Evolutionary conservation across 164 flowering plant species (phyloP).

Genomic region (Aristolochia fimbriata): DNA sequence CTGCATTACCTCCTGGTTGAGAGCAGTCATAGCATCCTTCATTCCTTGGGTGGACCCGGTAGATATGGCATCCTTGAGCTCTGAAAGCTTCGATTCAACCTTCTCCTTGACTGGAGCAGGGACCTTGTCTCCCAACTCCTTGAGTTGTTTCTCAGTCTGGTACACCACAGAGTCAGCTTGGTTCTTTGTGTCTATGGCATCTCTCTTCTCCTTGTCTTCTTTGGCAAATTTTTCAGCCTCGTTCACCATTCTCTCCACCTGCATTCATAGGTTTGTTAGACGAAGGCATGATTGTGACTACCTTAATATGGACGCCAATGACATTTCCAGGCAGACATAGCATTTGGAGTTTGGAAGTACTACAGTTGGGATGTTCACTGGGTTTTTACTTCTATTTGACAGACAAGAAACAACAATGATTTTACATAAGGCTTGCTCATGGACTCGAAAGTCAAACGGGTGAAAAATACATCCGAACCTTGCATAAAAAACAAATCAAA

Average conservation of each 20-base stretch:
- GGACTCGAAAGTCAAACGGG: no score
- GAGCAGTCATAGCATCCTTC: constrained; percentile 65
- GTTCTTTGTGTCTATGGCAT: constrained; percentile 75
- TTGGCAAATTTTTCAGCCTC: constrained; percentile 68
- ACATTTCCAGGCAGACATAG: no score
- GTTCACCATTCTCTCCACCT: constrained; percentile 69
- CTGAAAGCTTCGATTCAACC: constrained; percentile 53
- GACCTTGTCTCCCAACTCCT: constrained; percentile 73
- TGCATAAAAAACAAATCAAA: no score
- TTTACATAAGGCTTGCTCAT: no score
- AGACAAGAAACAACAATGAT: no score
- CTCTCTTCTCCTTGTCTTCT: constrained; percentile 80
- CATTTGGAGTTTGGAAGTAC: no score
- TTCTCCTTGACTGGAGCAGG: constrained; percentile 59
- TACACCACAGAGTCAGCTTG: constrained; percentile 69
- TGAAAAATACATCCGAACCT: no score
- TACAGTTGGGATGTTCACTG: no score
- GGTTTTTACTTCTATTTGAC: no score
- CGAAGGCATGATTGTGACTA: no score
- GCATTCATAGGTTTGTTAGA: background rate
- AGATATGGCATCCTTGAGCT: constrained; percentile 57
- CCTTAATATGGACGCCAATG: no score
- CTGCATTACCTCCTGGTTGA: constrained; percentile 79
- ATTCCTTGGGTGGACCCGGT: constrained; percentile 53
- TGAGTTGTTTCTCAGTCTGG: constrained; percentile 75